phyloP scores from a whole-genome alignment of 352 stramenopile species.

The Phytophthora melonis region DNA sequence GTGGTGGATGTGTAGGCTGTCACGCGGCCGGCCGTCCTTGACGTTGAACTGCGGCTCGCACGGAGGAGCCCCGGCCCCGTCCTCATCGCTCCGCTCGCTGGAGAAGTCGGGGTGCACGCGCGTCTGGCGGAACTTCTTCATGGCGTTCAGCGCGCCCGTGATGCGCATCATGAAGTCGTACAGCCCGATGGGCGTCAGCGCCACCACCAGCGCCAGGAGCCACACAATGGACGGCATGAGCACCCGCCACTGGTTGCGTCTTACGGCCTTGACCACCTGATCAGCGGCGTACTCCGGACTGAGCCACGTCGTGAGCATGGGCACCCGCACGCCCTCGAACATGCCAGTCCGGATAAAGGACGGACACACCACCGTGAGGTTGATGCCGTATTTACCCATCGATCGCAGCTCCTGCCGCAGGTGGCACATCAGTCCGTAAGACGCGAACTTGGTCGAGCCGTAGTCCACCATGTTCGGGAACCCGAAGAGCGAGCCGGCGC shows the following conservation, averaged over 20 bases:
- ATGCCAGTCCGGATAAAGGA: constrained; percentile 60
- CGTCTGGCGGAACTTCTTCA: constrained; percentile 48
- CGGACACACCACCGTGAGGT: constrained; percentile 52
- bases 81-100: neutral
- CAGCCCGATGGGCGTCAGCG: constrained; percentile 29
- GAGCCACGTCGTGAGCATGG: constrained; percentile 44
- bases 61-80: neutral
- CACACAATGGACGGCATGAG: constrained; percentile 31
- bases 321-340: constrained; percentile 50
- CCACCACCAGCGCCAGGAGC: constrained; percentile 32
- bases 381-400: constrained; percentile 37
- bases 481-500: constrained; percentile 41
- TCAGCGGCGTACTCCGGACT: constrained; percentile 43
- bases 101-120: constrained; percentile 20
- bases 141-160: constrained; percentile 24
- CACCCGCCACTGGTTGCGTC: constrained; percentile 43
- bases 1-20: neutral
- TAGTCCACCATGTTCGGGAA: constrained; percentile 51
- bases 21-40: neutral
- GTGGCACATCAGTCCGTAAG: constrained; percentile 36
- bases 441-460: constrained; percentile 45
- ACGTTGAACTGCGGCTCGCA: neutral
- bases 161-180: constrained; percentile 28
- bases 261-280: constrained; percentile 45
- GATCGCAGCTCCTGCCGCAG: constrained; percentile 51